Evolutionary conservation across 2,329 filamentous ascomycete species (phyloP).

Genomic region (Colletotrichum caudatum): DNA sequence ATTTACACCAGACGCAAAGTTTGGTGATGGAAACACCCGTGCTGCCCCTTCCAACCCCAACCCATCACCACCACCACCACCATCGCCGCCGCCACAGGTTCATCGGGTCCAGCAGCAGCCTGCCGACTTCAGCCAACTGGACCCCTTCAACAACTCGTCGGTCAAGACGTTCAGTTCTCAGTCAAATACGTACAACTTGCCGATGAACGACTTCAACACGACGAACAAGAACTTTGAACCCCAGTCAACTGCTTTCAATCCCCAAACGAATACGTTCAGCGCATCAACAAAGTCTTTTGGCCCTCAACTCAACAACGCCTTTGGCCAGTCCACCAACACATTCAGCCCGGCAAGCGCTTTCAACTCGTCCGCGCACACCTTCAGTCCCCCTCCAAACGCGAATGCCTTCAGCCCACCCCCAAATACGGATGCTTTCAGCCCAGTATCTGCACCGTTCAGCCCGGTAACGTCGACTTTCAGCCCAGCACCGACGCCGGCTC

Average conservation of each 20-base stretch:
- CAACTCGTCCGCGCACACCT: conserved; percentile 20
- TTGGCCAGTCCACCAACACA: conserved; percentile 8
- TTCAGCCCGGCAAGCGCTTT: conserved; percentile 22
- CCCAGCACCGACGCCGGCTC: conserved; percentile 38
- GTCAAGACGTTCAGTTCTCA: conserved; percentile 14
- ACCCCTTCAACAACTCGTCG: conserved; percentile 9
- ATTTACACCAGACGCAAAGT: conserved; percentile 36
- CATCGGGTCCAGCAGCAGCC: conserved; percentile 21
- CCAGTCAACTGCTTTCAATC: conserved; percentile 14
- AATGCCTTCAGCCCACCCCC: conserved; percentile 14
- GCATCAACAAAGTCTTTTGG: conserved; percentile 5
- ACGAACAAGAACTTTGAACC: conserved; percentile 13
- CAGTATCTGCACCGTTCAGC: conserved; percentile 31
- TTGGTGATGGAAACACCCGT: conserved; percentile 34
- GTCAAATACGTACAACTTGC: neutral
- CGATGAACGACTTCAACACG: conserved; percentile 24
- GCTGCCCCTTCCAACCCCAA: conserved; percentile 20
- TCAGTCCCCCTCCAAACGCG: conserved; percentile 23
- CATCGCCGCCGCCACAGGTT: neutral
- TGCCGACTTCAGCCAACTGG: conserved; percentile 20
- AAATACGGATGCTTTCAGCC: conserved; percentile 31
- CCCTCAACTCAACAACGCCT: conserved; percentile 10
- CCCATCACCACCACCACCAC: conserved; percentile 1
- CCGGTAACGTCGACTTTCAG: conserved; percentile 34
- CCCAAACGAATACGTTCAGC: conserved; percentile 10